Percentiles rank a stretch among this genome's conserved stretches.
phyloP scores from a whole-genome alignment of 495 filamentous ascomycete species.

The Penicillium atrosanguineum region DNA sequence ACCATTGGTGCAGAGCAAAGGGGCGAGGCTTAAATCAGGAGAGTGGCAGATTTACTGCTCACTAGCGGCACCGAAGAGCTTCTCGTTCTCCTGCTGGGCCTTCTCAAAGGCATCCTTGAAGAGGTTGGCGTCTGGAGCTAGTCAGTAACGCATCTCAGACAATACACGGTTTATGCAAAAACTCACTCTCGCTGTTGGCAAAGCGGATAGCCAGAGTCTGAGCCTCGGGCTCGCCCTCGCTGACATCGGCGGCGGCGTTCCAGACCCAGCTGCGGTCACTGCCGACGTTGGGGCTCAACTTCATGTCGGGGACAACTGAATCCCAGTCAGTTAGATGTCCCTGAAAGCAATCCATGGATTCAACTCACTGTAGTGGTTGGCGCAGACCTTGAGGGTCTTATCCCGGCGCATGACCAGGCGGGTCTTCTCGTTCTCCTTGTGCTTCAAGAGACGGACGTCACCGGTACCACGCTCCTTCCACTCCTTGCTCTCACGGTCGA shows the following conservation, averaged over 20 bases:
- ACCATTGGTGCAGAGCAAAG: not conserved
- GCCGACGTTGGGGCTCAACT: constrained; percentile 94
- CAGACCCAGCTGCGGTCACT: constrained; percentile 99
- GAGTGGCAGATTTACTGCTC: constrained; percentile 37
- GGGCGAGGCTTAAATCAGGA: not conserved
- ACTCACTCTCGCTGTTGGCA: constrained; percentile 94
- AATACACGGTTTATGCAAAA: not conserved
- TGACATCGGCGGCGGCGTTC: constrained; percentile 97
- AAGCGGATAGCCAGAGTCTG: constrained; percentile 96
- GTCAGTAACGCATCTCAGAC: constrained; percentile 4
- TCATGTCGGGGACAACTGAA: constrained; percentile 96
- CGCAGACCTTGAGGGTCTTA: constrained; percentile 99
- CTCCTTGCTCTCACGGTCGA: constrained; percentile 82
- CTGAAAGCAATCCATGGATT: not conserved
- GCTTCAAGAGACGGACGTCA: constrained; percentile 93
- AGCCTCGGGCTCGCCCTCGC: constrained; percentile 95
- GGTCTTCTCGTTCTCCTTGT: constrained; percentile 97
- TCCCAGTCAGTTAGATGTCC: constrained; percentile 17
- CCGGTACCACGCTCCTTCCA: constrained; percentile 99
- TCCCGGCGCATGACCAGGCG: constrained; percentile 97
- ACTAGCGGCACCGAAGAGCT: constrained; percentile 55
- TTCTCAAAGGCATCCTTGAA: constrained; percentile 99
- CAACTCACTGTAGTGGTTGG: constrained; percentile 95
- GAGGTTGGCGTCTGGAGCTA: constrained; percentile 76
- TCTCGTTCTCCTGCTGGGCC: constrained; percentile 95